These are phyloP conservation scores for Colletotrichum plurivorum DNA, from an alignment of 2,329 filamentous ascomycete genomes.

Conservation along the genomic window DNA sequence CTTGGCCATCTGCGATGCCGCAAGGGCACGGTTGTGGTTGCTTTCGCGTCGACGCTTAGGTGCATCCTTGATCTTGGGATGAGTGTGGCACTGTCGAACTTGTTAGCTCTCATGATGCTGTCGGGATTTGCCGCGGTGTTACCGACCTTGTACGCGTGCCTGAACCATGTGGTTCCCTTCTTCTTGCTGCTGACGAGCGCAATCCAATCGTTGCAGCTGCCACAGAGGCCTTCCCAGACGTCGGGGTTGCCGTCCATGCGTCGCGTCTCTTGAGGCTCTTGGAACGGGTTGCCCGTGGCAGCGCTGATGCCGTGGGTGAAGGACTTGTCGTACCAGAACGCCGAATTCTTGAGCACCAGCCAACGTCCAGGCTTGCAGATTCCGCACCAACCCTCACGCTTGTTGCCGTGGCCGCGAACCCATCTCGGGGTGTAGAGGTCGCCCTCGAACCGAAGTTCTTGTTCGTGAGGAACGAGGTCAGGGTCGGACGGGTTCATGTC, in stretches of 20 bases:
- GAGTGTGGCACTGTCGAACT: constrained; percentile 73
- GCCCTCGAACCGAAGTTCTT: constrained; percentile 83
- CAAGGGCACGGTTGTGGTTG: constrained; percentile 62
- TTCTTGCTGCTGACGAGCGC: constrained; percentile 88
- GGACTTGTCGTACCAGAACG: constrained; percentile 94
- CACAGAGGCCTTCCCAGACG: constrained; percentile 85
- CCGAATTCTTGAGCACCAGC: constrained; percentile 91
- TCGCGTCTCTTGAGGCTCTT: constrained; percentile 81
- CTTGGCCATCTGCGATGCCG: constrained; percentile 60
- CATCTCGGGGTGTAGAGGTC: constrained; percentile 88
- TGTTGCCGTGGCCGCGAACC: constrained; percentile 89
- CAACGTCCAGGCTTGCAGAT: constrained; percentile 89
- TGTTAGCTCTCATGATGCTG: constrained; percentile 42
- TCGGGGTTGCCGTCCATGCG: constrained; percentile 86
- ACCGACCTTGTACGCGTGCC: constrained; percentile 87
- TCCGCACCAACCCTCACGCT: constrained; percentile 91
- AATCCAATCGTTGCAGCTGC: constrained; percentile 85
- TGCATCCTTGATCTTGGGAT: constrained; percentile 79
- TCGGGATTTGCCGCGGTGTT: neutral
- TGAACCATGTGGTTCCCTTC: constrained; percentile 93
- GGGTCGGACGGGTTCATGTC: constrained; percentile 87
- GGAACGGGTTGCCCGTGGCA: constrained; percentile 83
- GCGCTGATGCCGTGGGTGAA: constrained; percentile 91
- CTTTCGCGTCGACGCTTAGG: constrained; percentile 78
- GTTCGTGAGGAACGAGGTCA: constrained; percentile 82